Percentiles rank a stretch among this genome's conserved stretches.
Evolutionary conservation across 108 stramenopile genomes (phyloP).

Genomic region (Stephanodiscus triporus): DNA sequence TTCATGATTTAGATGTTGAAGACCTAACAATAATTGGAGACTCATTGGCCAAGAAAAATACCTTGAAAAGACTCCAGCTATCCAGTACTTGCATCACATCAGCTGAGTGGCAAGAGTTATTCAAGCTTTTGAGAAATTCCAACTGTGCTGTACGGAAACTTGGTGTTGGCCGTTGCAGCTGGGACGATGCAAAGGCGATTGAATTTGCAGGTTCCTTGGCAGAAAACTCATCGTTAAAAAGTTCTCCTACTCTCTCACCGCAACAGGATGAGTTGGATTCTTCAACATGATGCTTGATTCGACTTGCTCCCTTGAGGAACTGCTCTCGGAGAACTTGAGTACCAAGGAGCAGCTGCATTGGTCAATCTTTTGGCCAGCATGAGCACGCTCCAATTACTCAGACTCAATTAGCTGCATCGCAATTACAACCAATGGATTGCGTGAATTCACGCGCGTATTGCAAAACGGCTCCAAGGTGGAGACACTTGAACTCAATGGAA

Average conservation of each 20-base stretch:
- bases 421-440: not conserved
- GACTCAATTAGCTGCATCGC: not conserved
- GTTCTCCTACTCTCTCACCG: not conserved
- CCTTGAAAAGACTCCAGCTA: not conserved
- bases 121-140: not conserved
- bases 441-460: not conserved
- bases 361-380: not conserved
- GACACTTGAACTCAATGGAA: not conserved
- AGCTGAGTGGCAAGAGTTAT: not conserved
- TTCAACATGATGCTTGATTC: not conserved
- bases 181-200: not conserved
- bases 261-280: not conserved
- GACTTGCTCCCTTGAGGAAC: not conserved
- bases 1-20: not conserved
- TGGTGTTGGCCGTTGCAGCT: not conserved
- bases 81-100: not conserved
- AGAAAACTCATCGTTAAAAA: not conserved
- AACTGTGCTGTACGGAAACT: not conserved
- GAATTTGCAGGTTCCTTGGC: not conserved
- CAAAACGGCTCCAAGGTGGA: not conserved
- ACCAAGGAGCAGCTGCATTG: not conserved
- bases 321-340: not conserved
- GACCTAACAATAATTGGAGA: not conserved
- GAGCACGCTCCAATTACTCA: not conserved
- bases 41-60: not conserved